Evolutionary conservation across 1,139 yeast genomes (phyloP).

Genomic region (Protomyces macrosporus): DNA sequence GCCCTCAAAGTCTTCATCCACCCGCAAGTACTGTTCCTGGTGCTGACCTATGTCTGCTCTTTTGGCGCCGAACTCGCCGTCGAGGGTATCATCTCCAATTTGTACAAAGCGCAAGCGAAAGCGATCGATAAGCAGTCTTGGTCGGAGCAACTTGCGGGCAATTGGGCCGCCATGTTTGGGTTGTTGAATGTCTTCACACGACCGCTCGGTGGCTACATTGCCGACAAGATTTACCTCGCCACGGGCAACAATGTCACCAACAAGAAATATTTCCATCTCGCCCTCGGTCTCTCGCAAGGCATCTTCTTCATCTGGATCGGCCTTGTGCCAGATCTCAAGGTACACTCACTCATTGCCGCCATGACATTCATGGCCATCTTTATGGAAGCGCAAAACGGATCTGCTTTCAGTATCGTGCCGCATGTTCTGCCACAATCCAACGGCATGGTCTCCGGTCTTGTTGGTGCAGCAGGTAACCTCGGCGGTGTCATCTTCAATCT

Average conservation of each 20-base stretch:
- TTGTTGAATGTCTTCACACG: constrained; percentile 39
- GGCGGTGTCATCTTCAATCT: constrained; percentile 40
- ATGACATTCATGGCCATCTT: constrained; percentile 37
- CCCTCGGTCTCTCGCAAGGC: constrained; percentile 38
- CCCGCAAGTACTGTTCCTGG: constrained; percentile 38
- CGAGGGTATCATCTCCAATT: constrained; percentile 38
- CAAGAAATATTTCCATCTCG: constrained; percentile 39
- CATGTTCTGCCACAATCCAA: constrained; percentile 38
- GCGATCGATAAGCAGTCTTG: constrained; percentile 32
- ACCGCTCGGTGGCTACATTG: constrained; percentile 38
- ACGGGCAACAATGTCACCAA: constrained; percentile 34
- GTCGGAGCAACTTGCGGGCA: constrained; percentile 37
- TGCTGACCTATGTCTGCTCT: constrained; percentile 37
- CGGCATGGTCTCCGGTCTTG: constrained; percentile 40
- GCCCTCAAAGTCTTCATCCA: constrained; percentile 34
- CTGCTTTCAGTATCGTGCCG: constrained; percentile 40
- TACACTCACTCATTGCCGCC: constrained; percentile 37
- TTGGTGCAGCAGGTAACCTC: constrained; percentile 40
- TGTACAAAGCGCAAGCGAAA: constrained; percentile 34
- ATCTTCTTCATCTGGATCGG: constrained; percentile 40
- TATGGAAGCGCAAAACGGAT: constrained; percentile 42
- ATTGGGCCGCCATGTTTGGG: constrained; percentile 42
- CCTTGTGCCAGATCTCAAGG: constrained; percentile 32
- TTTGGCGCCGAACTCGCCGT: constrained; percentile 41
- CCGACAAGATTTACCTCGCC: constrained; percentile 36